phyloP scores from a whole-genome alignment of 2,329 filamentous ascomycete species.

The Fusarium sp. region DNA sequence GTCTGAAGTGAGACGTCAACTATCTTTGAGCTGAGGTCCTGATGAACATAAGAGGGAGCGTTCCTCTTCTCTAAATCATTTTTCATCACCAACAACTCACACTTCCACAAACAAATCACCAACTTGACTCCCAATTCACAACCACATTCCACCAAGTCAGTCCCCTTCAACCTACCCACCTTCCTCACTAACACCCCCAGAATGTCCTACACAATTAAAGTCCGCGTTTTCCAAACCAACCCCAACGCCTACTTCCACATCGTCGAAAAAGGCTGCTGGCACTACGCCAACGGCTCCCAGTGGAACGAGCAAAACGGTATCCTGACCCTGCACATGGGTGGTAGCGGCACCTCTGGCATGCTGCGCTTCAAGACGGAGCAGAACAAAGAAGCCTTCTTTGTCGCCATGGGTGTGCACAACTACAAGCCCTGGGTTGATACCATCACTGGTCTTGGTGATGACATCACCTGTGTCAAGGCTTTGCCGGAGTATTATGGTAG shows the following conservation, averaged over 20 bases:
- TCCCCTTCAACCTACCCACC: no score
- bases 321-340: slow-evolving; percentile 28
- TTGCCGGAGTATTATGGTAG: slow-evolving; percentile 38
- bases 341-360: slow-evolving; percentile 34
- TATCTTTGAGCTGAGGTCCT: no score
- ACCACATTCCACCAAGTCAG: neutral
- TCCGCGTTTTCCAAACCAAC: slow-evolving; percentile 39
- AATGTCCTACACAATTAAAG: slow-evolving; percentile 38
- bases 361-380: slow-evolving; percentile 40
- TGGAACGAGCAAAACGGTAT: slow-evolving; percentile 27
- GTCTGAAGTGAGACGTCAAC: no score
- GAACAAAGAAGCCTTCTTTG: slow-evolving; percentile 36
- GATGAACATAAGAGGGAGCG: neutral
- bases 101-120: neutral
- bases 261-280: slow-evolving; percentile 36
- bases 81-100: neutral
- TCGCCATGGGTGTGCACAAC: slow-evolving; percentile 33
- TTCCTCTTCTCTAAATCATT: fast-evolving
- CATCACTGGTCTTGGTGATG: slow-evolving; percentile 27
- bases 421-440: slow-evolving; percentile 40
- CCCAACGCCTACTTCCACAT: slow-evolving; percentile 36
- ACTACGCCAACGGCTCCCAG: slow-evolving; percentile 34
- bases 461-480: slow-evolving; percentile 33
- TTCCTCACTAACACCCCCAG: slow-evolving; percentile 5
- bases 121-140: neutral